Base-by-base conservation (phyloP, 768 basidiomycete genomes). In the Artomyces pyxidatus region DNA sequence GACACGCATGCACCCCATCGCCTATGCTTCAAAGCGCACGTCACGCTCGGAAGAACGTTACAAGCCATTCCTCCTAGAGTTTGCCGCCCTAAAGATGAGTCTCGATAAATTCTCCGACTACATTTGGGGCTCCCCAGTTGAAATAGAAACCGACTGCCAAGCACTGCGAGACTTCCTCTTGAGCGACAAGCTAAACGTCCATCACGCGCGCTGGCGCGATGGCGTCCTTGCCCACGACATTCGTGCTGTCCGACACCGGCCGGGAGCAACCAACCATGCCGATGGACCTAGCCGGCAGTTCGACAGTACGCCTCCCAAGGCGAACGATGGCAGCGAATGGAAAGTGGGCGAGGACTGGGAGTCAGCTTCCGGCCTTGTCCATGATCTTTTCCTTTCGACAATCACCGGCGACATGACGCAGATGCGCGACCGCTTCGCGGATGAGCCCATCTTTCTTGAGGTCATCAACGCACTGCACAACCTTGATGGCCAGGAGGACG, bases 121-220 rank as follows among this genome's bases (percentile, higher is more conserved):
- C 40, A 17, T 50, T 2, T 54, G 53, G 53, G 53, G 53, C 16
- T 66, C 56, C 29, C 66, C 63, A 0, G 44, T 71, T 0, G 61
- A 68, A 37, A 39, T 71, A 11, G 61, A 66, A 45, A 71, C 66
- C 0, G 69, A 71, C 53, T 70, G 68, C 50, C 59, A 65, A 28
- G 68, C 68, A 1, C 56, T 71, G 2, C 41, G 61, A 4, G 65
- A 70, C 42, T 37, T 62, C 1, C 53, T 72, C 0, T 4, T 57
- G 0, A 65, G 50, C 50, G 56, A 58, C 42, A 62, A 59, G 11
- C 53, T 65, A 10, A 63, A 49, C 28, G 52, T 61, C 1, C 61
- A 63, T 11, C 65, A 69, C 48, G 62, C 64, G 7, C 50, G 64
- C 0, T 71, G 68, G 69, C 40, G 59, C 11, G 68, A 72, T 32